Conservation (phyloP, 2,329 filamentous ascomycete genomes). For the Trichoderma aggressivum region DNA sequence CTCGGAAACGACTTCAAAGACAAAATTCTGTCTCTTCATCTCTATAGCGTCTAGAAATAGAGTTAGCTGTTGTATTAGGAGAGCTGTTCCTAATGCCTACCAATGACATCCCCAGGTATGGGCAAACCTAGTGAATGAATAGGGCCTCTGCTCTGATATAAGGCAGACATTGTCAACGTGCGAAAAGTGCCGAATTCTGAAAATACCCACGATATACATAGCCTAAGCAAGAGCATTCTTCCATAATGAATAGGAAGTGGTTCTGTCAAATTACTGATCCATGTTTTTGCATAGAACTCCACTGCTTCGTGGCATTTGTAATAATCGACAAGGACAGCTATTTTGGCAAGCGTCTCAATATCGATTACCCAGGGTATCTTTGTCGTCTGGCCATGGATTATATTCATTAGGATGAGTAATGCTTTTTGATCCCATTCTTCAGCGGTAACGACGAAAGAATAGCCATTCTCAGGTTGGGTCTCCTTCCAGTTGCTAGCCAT, state of each 20-base stretch:
- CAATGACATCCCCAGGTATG: background rate
- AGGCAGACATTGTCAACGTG: background rate
- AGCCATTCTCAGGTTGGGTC: background rate
- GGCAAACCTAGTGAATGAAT: background rate
- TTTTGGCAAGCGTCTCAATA: constrained; percentile 40
- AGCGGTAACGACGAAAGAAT: constrained; percentile 1
- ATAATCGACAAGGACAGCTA: constrained; percentile 43
- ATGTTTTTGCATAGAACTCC: constrained; percentile 32
- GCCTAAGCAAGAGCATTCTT: background rate
- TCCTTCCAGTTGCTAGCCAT: constrained; percentile 15
- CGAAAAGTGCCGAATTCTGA: background rate
- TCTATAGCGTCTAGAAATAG: background rate
- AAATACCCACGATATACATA: background rate
- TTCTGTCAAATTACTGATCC: background rate
- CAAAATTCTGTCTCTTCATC: background rate
- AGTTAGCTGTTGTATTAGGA: background rate
- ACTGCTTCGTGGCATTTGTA: constrained; percentile 42
- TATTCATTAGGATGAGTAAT: constrained; percentile 40
- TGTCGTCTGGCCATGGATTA: constrained; percentile 41
- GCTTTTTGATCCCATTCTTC: constrained; percentile 34
- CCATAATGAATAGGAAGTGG: background rate
- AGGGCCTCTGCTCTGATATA: background rate
- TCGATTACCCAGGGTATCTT: constrained; percentile 36
- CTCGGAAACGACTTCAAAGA: background rate
- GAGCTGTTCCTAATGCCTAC: background rate